Percentiles rank a stretch among this genome's conserved stretches.
Conservation (phyloP, 768 basidiomycete species). For the Trametes meyenii region DNA sequence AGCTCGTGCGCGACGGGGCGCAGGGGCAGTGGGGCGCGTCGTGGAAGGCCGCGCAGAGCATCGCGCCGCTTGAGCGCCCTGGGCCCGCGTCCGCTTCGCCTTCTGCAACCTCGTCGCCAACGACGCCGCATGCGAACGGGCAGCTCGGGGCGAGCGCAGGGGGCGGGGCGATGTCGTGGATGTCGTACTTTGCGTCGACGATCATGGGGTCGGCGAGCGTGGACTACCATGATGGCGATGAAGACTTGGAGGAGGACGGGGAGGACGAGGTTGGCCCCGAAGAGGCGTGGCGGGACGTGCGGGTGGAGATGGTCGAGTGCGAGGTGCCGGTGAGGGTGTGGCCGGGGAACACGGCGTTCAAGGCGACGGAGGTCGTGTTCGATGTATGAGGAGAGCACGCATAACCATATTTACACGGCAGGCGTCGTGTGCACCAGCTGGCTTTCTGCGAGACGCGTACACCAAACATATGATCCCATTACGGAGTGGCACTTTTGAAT, state of each 20-base stretch:
- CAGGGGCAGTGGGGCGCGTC: conserved; percentile 74
- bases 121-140: conserved; percentile 23
- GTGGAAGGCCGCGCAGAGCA: conserved; percentile 58
- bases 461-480: too few relatives aligned
- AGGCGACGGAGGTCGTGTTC: conserved; percentile 76
- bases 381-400: conserved; percentile 64
- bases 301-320: conserved; percentile 89
- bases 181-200: conserved; percentile 44
- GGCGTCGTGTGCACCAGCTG: too few relatives aligned
- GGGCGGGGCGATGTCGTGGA: conserved; percentile 39
- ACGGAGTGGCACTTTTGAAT: too few relatives aligned
- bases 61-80: conserved; percentile 62
- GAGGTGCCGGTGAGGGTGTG: conserved; percentile 89
- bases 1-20: conserved; percentile 57
- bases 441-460: background rate
- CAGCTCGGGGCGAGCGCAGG: conserved; percentile 17
- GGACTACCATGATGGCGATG: conserved; percentile 64
- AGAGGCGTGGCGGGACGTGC: conserved; percentile 66
- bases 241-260: conserved; percentile 39
- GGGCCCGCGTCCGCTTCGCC: conserved; percentile 16
- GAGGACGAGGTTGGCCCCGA: conserved; percentile 46
- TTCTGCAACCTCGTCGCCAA: conserved; percentile 23
- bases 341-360: conserved; percentile 88
- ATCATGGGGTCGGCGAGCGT: conserved; percentile 45
- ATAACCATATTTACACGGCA: too few relatives aligned